Evolutionary conservation across 305 asterid genomes (phyloP), one percentile per base, ranked within the genome.

Genomic region (Striga hermonthica): DNA sequence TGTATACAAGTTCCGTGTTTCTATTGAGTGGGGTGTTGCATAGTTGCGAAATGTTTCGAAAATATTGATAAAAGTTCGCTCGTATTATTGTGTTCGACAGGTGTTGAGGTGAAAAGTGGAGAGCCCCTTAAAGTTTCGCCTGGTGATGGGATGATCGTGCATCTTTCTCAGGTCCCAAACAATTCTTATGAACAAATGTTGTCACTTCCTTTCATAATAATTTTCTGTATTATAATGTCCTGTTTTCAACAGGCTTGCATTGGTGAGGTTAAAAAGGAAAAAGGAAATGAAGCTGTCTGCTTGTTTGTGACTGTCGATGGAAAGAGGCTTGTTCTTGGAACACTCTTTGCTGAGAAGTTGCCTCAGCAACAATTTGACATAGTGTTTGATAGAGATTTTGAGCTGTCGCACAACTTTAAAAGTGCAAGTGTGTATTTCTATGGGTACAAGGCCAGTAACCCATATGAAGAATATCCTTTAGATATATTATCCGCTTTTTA

Each of bases 291-390:
- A 77, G 38, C 75, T 52, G 77, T 83, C 6, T 60, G 56, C 81
- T 39, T 88, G 78, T 84, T 66, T 53, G 80, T 88, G 66, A 79
- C 81, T 65, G 76, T 86, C 39, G 84, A 71, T 66, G 89, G 78
- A 11, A 75, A 83, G 75, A 84, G 86, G 65, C 84, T 84, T 65
- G 96, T 90, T 59, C 92, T 90, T 57, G 89, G 88, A 52, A 90
- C 95, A 66, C 89, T 90, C 6, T 66, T 65, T 68, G 60, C 89
- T 34, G 91, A 83, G 3, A 90, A 86, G 82, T 44, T 88, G 61
- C 96, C 97, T 5, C 97, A 90, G 50, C 92, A 87, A 57, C 95
- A 77, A 49, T 84, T 83, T 69, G 93, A 88, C 76, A 44, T 91
- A 74, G 82, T 83, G n/a, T 88, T 91, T 58, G 87, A 80, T 9